Evolutionary conservation across 495 filamentous ascomycete genomes (phyloP), one percentile per base, ranked within the genome.

Genomic region (Recurvomyces mirabilis): DNA sequence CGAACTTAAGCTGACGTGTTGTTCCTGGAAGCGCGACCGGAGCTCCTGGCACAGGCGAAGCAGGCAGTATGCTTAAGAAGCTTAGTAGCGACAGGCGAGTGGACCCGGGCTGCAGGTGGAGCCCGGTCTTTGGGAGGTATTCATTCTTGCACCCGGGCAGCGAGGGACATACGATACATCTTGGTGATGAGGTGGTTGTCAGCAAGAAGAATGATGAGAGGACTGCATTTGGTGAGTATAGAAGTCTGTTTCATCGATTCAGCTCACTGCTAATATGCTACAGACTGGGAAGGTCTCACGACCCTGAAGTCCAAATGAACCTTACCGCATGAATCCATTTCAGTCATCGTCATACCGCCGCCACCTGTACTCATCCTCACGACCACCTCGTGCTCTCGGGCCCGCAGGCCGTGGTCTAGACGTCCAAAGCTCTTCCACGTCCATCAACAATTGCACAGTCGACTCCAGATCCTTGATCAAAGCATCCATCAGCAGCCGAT

Each of bases 51-150:
- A 68, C 58, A 5, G 79, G 76, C 0, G 77, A 82, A 60, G 60
- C 64, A n/a, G 83, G 82, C 1, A 65, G 58, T 13, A 69, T 88
- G 10, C 60, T 93, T 41, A 89, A 89, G 68, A 79, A 78, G 52
- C 55, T 93, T 51, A 79, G 81, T 72, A 75, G 69, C 42, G 84
- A 89, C 63, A 71, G 87, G 31, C 65, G 87, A 46, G 82, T 93
- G 2, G 87, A 94, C 63, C 34, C 47, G 17, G 86, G 85, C 0
- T 68, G 67, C 1, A 84, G 75, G 59, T 91, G 74, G 60, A 78
- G 72, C 60, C 87, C 87, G 29, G 74, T 91, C 0, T 93, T 89
- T 73, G 87, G 87, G 18, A 67, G 86, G 34, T 93, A 93, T 65
- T 77, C 69, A 4, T 93, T 87, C 57, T 56, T 82, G 32, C 60